Evolutionary conservation across 768 basidiomycete species (phyloP), one percentile per base, ranked within the genome.

Genomic region (Dentipellis sp.): DNA sequence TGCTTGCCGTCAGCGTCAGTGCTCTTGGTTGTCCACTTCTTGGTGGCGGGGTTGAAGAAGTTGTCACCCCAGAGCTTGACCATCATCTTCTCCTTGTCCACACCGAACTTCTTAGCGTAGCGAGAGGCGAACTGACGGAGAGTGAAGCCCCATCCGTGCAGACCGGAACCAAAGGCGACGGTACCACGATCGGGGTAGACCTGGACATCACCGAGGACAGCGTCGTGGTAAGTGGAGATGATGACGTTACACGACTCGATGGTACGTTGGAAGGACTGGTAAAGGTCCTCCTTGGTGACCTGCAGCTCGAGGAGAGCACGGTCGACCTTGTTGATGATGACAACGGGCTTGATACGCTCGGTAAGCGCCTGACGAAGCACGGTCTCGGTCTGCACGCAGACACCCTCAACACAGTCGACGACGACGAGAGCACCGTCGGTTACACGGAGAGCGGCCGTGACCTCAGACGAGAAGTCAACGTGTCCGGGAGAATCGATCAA

Each of bases 401-500:
- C 97, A 78, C 97, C 97, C 71, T 99, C 97, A 66, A 99, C 86
- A 74, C 94, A 97, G 74, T 99, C 97, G 68, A 99, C 97, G 71
- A 99, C 97, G 67, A 99, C 97, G 64, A 99, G 88, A 58, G 97
- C 97, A 79, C 95, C 97, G 63, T 99, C 97, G 61, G 97, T 99
- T 67, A 99, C 97, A 77, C 97, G 97, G 69, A 99, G 92, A 62
- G 97, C 97, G 59, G 97, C 97, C 2, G 97, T 99, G 66, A 99
- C 97, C 75, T 99, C 97, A 53, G 97, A 98, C 36, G 97, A 99
- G 81, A 99, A 99, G 73, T 99, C 97, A 73, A 99, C 97, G 83
- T 99, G 97, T 66, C 97, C 97, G 54, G 97, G 97, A 8, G 94
- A 97, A 72, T 99, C 97, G 78, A 99, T 98, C 77, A 99, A 76